These are phyloP conservation scores for Globisporangium alternatum DNA, from an alignment of 352 stramenopile species.

Conservation along the genomic window DNA sequence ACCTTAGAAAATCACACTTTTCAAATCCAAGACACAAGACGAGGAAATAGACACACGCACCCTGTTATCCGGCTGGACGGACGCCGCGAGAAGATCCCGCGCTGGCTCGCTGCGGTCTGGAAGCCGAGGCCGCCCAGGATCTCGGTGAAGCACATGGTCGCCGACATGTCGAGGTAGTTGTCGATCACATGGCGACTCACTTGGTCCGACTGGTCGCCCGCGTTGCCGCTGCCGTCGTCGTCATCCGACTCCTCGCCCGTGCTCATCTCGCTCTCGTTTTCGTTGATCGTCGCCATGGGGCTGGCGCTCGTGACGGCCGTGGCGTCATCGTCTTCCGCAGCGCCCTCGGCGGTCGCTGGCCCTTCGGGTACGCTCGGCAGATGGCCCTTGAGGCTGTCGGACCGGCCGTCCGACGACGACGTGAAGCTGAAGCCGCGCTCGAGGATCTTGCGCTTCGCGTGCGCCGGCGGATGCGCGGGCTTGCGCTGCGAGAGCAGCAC, in stretches of 20 bases:
- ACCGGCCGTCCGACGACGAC: constrained; percentile 26
- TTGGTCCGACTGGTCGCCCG: constrained; percentile 29
- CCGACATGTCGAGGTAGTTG: constrained; percentile 85
- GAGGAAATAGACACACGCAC: constrained; percentile 14
- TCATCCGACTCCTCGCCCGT: constrained; percentile 40
- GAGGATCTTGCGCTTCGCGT: constrained; percentile 48
- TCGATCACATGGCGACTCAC: constrained; percentile 79
- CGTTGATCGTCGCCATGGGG: constrained; percentile 31
- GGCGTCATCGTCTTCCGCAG: constrained; percentile 13
- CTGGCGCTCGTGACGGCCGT: not conserved
- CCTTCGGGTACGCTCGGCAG: constrained; percentile 23
- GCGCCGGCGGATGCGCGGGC: constrained; percentile 30
- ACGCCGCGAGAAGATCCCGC: constrained; percentile 50
- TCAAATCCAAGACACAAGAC: not conserved
- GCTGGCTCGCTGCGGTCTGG: constrained; percentile 37
- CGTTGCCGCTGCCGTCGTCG: constrained; percentile 18
- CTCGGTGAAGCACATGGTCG: constrained; percentile 66
- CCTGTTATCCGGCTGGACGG: constrained; percentile 37
- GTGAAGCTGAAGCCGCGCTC: constrained; percentile 73
- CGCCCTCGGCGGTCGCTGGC: constrained; percentile 11
- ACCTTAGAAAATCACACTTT: too few relatives aligned
- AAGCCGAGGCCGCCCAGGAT: constrained; percentile 64
- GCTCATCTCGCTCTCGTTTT: constrained; percentile 36
- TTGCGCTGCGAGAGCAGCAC: constrained; percentile 78
- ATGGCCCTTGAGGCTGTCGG: constrained; percentile 19